Percentiles rank a stretch among this genome's conserved stretches.
phyloP scores from a whole-genome alignment of 1,284 basidiomycete genomes.

The Ganoderma leucocontextum region DNA sequence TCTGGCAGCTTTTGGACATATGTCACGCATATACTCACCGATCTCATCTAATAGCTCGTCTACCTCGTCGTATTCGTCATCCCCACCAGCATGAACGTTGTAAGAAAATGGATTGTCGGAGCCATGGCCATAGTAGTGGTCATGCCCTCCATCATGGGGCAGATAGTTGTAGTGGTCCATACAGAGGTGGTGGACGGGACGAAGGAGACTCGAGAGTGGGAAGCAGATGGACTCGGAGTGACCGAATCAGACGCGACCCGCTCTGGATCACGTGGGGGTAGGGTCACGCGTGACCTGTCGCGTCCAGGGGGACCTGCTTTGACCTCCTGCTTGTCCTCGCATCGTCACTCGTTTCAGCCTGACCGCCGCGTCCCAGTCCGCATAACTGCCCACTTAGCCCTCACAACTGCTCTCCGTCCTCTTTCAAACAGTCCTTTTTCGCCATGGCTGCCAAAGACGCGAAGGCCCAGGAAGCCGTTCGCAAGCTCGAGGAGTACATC shows the following conservation, averaged over 20 bases:
- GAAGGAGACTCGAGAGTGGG: neutral
- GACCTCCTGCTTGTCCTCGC: slow-evolving; percentile 11
- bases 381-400: neutral
- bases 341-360: slow-evolving; percentile 12
- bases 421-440: slow-evolving; percentile 1
- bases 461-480: slow-evolving; percentile 42
- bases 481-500: slow-evolving; percentile 68
- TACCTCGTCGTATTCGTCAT: slow-evolving; percentile 23
- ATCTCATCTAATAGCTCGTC: slow-evolving; percentile 43
- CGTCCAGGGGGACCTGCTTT: slow-evolving; percentile 18
- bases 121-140: neutral
- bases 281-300: slow-evolving; percentile 36
- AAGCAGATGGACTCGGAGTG: neutral
- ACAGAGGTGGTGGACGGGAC: neutral
- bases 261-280: slow-evolving; percentile 22
- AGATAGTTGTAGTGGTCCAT: slow-evolving; percentile 4
- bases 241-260: slow-evolving; percentile 21
- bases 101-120: slow-evolving; percentile 4
- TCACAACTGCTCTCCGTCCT: neutral
- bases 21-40: slow-evolving; percentile 60
- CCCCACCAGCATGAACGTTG: neutral
- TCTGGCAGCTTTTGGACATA: neutral
- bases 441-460: slow-evolving; percentile 38
- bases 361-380: neutral
- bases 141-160: neutral